These are phyloP conservation scores for Cryptococcus amylolentus DNA, from an alignment of 1,284 basidiomycete species.

Conservation along the genomic window DNA sequence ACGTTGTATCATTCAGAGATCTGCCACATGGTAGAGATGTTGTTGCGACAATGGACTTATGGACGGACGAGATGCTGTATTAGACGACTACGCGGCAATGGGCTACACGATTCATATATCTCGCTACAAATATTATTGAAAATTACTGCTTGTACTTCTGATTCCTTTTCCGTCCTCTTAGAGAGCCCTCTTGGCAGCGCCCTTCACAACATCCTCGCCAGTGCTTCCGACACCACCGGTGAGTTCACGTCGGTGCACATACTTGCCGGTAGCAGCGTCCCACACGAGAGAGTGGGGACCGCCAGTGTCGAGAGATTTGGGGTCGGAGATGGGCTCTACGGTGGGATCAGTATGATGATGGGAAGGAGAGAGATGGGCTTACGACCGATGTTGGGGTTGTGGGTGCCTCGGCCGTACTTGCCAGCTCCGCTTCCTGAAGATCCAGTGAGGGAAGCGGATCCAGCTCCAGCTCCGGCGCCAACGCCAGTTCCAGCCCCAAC, in stretches of 20 bases:
- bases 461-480: neutral
- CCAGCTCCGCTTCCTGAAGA: conserved; percentile 8
- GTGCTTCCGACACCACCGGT: conserved; percentile 5
- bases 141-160: too few relatives aligned
- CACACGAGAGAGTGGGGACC: conserved; percentile 33
- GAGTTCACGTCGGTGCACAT: conserved; percentile 26
- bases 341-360: conserved; percentile 3
- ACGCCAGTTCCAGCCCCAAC: conserved; percentile 1
- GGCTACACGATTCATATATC: too few relatives aligned
- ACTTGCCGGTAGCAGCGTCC: conserved; percentile 23
- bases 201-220: neutral
- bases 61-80: too few relatives aligned
- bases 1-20: too few relatives aligned
- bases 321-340: conserved; percentile 26
- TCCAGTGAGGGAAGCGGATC: neutral
- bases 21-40: too few relatives aligned
- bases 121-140: too few relatives aligned
- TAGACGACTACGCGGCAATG: too few relatives aligned
- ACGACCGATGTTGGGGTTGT: neutral
- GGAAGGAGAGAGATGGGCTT: neutral
- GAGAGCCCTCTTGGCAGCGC: neutral
- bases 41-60: too few relatives aligned
- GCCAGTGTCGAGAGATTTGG: conserved; percentile 35
- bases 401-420: conserved; percentile 13
- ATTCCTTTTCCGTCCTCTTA: neutral